Base-by-base conservation (phyloP, 352 stramenopile species). In the Lagenidium giganteum region DNA sequence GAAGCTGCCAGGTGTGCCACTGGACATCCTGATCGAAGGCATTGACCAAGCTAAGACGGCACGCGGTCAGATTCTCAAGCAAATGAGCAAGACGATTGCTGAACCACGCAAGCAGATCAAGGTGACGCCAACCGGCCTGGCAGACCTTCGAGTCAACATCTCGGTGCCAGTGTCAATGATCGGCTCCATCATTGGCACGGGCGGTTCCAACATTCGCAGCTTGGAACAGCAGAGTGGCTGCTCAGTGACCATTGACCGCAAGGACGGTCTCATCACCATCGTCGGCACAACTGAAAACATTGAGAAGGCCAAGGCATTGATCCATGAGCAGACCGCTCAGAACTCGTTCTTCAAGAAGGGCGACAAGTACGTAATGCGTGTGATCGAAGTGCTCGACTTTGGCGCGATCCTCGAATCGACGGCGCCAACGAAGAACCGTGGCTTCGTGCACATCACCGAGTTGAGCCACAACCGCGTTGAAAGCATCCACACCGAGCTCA, bases 341-440 rank as follows among this genome's bases (percentile, higher is more conserved):
- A 56, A 64, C 8, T 47, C 55, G 41, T 92, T 77, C 56, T 95
- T 97, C 54, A 74, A 87, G 64, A 77, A 86, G 43, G 94, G 93
- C 17, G 71, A 88, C 24, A 77, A 83, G 31, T 96, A 97, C 62
- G 82, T 83, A 45, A 97, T 96, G 46, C 91, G 77, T 16, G 88
- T 99, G 40, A 84, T 79, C 20, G 83, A 97, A 41, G 54, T 98
- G 8, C 91, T 97, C 63, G 95, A 98, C 58, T 99, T 97, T 62
- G 96, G 96, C 23, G 89, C 87, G 16, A 82, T 98, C 38, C 75
- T 98, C 33, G 74, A 91, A 52, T 67, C 74, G 18, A 80, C 60
- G 16, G 50, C 57, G 35, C 72, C 88, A 22, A 52, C 89, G 26
- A 64, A 70, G 21, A 78, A 97, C 42, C 81, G 94, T 24, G 96